A percentile compares a stretch with the other conserved stretches of the same genome.
phyloP scores from a whole-genome alignment of 164 flowering plant species.

The Stephania yunnanensis region DNA sequence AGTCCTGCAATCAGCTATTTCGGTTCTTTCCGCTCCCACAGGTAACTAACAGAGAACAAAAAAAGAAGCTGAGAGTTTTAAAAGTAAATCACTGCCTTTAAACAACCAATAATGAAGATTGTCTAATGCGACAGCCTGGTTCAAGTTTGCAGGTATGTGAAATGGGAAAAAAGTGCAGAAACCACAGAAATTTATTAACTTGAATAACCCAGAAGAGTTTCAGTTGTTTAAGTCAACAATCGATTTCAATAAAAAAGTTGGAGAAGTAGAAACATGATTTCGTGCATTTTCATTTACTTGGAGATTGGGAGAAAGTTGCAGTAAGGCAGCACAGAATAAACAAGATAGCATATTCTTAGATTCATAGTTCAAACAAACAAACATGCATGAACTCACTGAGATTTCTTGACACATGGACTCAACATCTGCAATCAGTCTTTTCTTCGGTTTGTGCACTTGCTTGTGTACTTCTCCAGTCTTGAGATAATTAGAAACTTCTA shows the following conservation, averaged over 20 bases:
- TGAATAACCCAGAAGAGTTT: not conserved
- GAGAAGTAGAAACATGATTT: not conserved
- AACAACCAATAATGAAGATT: not conserved
- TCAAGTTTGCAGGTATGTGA: not conserved
- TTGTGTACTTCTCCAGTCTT: constrained; percentile 34
- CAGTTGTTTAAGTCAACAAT: not conserved
- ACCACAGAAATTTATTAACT: not conserved
- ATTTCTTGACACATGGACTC: constrained; percentile 15
- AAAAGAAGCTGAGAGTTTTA: not conserved
- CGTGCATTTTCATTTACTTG: not conserved
- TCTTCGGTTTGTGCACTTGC: constrained; percentile 26
- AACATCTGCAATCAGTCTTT: constrained; percentile 7
- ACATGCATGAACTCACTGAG: constrained; percentile 29
- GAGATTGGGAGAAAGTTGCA: not conserved
- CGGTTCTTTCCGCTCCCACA: constrained; percentile 20
- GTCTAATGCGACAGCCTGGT: not conserved
- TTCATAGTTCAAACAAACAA: not conserved
- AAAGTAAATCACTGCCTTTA: not conserved
- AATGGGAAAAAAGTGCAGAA: not conserved
- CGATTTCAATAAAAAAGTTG: not conserved
- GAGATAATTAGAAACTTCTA: constrained; percentile 48
- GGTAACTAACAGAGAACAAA: constrained; percentile 27
- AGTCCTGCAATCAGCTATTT: constrained; percentile 11
- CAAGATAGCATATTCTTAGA: not conserved
- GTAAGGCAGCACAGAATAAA: not conserved